A percentile compares a stretch with the other conserved stretches of the same genome.
Conservation (phyloP, 75 land plant species). For the Azolla pinnata region DNA sequence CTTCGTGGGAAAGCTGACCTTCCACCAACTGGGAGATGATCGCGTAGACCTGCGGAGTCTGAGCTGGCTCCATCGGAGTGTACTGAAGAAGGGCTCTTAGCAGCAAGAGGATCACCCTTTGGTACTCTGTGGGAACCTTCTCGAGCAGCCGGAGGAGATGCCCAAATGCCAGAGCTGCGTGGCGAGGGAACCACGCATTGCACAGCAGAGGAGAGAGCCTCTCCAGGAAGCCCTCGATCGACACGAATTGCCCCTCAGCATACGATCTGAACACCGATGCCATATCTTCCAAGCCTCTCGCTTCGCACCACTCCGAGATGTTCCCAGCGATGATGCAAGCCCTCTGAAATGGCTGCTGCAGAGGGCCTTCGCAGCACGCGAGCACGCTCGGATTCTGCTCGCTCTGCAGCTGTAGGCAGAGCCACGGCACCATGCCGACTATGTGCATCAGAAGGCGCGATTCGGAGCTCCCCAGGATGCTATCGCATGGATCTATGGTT, state of each 20-base stretch:
- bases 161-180: constrained; percentile 92
- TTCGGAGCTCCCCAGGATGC: constrained; percentile 83
- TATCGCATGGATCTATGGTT: constrained; percentile 82
- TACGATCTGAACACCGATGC: constrained; percentile 66
- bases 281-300: constrained; percentile 61
- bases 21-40: constrained; percentile 97
- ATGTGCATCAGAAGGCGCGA: constrained; percentile 91
- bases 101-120: constrained; percentile 79
- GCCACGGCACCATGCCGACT: constrained; percentile 93
- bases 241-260: constrained; percentile 53
- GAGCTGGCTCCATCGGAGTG: constrained; percentile 84
- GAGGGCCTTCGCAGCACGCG: constrained; percentile 48
- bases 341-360: constrained; percentile 80
- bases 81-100: constrained; percentile 88
- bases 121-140: constrained; percentile 90
- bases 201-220: constrained; percentile 65
- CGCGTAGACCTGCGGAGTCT: constrained; percentile 89
- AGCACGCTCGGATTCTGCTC: constrained; percentile 23
- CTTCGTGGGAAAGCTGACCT: constrained; percentile 85
- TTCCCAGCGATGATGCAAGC: constrained; percentile 85
- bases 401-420: constrained; percentile 67
- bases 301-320: constrained; percentile 78
- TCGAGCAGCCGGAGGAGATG: constrained; percentile 83
- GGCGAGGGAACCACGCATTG: constrained; percentile 87
- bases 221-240: constrained; percentile 55